Base-by-base conservation (phyloP, 805 yeast species). In the Nakazawaea sp. region DNA sequence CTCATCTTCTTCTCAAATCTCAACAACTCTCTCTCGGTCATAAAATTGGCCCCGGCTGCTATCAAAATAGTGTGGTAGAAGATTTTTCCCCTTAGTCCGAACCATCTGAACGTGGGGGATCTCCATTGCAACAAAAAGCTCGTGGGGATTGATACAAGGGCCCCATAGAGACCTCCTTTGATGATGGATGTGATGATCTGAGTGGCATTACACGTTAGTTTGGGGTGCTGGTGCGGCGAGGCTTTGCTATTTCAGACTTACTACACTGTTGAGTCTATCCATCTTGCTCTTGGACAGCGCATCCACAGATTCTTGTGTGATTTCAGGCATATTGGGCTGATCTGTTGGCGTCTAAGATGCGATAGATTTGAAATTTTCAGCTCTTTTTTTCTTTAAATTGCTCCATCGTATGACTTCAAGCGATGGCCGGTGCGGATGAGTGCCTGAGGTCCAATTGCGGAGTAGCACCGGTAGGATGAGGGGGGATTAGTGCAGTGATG, bases 61-160 rank as follows among this genome's bases (percentile, higher is more conserved):
- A 59, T 47, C 57, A 60, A 53, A 8, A 60, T 56, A 2, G 66
- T 61, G 40, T 61, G 63, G 38, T 58, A 61, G 30, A 59, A 61
- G 2, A 61, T 53, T 25, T 64, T 46, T 17, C 61, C 58, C 18
- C 66, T 43, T 17, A 48, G 40, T 3, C 65, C 66, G 36, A 60
- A 55, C 18, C 61, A 56, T 40, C 66, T 47, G 43, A 58, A 61
- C 19, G 53, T 45, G 12, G 64, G 65, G 1, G 62, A 61, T 28
- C 56, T 47, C 66, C 65, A 61, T 29, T 61, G 43, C 3, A 61
- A 43, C 2, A 61, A 28, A 24, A 59, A 40, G 38, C 60, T 64
- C 3, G 63, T 48, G 1, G 66, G 66, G 15, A 60, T 53, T 9
- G 65, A 58, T 21, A 61, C 46, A 35, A 61, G 43, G 3, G 65